Conservation (phyloP, 140 eudicot genomes). For the Oenanthe javanica region DNA sequence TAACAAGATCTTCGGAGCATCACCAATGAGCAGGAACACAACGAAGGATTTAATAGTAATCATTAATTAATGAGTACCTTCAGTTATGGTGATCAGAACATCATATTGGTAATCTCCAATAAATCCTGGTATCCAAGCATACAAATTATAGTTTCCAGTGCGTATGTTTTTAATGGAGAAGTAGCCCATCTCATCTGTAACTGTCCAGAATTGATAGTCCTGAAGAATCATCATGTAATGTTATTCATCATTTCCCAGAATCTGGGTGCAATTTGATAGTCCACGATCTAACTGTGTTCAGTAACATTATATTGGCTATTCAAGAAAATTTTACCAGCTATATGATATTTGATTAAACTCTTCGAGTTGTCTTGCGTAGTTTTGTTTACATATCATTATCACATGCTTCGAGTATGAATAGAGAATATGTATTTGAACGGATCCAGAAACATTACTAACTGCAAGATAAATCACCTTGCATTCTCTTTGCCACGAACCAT, state of each 20-base stretch:
- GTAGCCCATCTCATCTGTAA: slow-evolving; percentile 25
- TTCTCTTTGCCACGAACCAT: slow-evolving; percentile 71
- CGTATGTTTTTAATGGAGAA: slow-evolving; percentile 32
- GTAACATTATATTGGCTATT: not conserved
- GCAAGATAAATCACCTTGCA: slow-evolving; percentile 33
- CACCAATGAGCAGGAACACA: not conserved
- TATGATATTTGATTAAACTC: not conserved
- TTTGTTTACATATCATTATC: not conserved
- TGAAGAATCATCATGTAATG: slow-evolving; percentile 1
- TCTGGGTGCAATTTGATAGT: not conserved
- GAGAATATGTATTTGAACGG: not conserved
- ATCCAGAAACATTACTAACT: not conserved
- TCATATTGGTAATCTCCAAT: slow-evolving; percentile 57
- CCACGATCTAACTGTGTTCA: not conserved
- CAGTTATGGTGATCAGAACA: slow-evolving; percentile 29
- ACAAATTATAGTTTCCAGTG: slow-evolving; percentile 54
- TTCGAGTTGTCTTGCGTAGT: not conserved
- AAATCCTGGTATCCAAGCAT: slow-evolving; percentile 70
- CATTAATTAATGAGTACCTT: slow-evolving; percentile 25
- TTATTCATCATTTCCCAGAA: not conserved
- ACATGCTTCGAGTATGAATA: not conserved
- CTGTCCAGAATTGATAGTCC: slow-evolving; percentile 46
- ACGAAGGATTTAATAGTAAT: not conserved
- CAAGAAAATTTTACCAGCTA: not conserved
- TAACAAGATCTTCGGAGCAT: not conserved